These are phyloP conservation scores for Scheffersomyces stambukii DNA, from an alignment of 1,139 yeast genomes.

Conservation along the genomic window DNA sequence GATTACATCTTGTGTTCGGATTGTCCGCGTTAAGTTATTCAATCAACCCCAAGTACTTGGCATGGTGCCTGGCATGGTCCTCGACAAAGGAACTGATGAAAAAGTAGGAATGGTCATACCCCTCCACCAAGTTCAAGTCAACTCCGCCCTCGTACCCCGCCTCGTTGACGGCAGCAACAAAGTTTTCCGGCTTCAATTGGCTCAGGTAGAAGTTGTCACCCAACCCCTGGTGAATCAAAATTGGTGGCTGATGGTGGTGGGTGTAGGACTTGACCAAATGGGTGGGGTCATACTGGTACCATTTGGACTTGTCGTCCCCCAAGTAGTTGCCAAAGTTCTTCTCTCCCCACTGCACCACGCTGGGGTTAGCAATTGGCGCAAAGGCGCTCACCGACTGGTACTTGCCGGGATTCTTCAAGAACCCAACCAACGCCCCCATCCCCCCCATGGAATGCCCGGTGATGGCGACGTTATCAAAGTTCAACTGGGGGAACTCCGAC, in stretches of 20 bases:
- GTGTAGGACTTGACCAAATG: slow-evolving; percentile 55
- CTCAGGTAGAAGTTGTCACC: slow-evolving; percentile 68
- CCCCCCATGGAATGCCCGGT: slow-evolving; percentile 99
- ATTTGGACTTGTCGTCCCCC: slow-evolving; percentile 53
- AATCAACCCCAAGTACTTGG: slow-evolving; percentile 71
- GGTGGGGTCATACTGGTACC: slow-evolving; percentile 82
- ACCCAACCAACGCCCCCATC: slow-evolving; percentile 82
- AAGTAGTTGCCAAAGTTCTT: slow-evolving; percentile 79
- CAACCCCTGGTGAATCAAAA: slow-evolving; percentile 81
- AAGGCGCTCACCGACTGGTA: slow-evolving; percentile 87
- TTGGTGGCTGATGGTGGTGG: slow-evolving; percentile 49
- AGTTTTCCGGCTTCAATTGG: slow-evolving; percentile 75
- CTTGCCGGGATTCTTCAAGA: slow-evolving; percentile 64
- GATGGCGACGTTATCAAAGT: slow-evolving; percentile 59
- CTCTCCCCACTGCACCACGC: slow-evolving; percentile 72
- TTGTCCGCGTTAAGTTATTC: slow-evolving; percentile 10
- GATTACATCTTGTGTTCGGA: slow-evolving; percentile 6
- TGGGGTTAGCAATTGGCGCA: slow-evolving; percentile 85
- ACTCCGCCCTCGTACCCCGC: slow-evolving; percentile 60
- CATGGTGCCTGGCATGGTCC: slow-evolving; percentile 85
- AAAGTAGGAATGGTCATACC: slow-evolving; percentile 88
- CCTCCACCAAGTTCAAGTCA: slow-evolving; percentile 63
- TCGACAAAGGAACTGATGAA: slow-evolving; percentile 78
- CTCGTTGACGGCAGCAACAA: slow-evolving; percentile 59
- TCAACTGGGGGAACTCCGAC: slow-evolving; percentile 46